Conservation (phyloP, 2,329 filamentous ascomycete genomes). For the Microcera coccophila region DNA sequence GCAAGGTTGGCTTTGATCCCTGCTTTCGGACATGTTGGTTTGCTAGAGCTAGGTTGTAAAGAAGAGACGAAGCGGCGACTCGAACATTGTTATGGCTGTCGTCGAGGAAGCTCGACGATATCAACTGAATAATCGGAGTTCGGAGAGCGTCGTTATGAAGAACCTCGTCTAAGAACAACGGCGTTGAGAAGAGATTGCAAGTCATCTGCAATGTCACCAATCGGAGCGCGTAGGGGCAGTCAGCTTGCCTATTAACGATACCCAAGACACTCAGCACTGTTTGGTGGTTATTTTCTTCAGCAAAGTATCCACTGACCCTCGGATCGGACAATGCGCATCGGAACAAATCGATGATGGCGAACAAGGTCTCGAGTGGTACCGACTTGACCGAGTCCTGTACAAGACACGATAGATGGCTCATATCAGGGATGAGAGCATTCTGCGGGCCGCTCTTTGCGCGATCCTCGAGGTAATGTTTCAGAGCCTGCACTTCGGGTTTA, state of each 20-base stretch:
- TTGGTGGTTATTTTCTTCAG: constrained; percentile 64
- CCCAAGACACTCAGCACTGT: constrained; percentile 61
- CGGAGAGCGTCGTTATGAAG: constrained; percentile 51
- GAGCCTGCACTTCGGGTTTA: constrained; percentile 55
- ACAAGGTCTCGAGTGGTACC: constrained; percentile 63
- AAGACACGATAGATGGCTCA: constrained; percentile 61
- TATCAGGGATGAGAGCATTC: constrained; percentile 66
- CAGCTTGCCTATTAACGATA: constrained; percentile 51
- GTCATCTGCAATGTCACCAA: constrained; percentile 78
- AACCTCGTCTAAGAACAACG: constrained; percentile 64
- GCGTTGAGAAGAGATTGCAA: constrained; percentile 79
- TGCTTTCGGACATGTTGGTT: constrained; percentile 64
- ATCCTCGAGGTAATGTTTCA: constrained; percentile 68
- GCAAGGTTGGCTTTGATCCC: constrained; percentile 54
- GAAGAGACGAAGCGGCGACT: constrained; percentile 75
- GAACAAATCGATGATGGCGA: constrained; percentile 81
- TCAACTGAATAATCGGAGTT: constrained; percentile 59
- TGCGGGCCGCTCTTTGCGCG: constrained; percentile 56
- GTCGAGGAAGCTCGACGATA: constrained; percentile 77
- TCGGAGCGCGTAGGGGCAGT: constrained; percentile 74
- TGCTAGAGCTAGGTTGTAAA: constrained; percentile 74
- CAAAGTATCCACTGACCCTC: constrained; percentile 76
- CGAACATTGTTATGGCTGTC: constrained; percentile 68
- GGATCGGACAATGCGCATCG: constrained; percentile 73
- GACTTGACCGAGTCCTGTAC: constrained; percentile 52